These are phyloP conservation scores for Fraxinus nigra DNA, from an alignment of 305 asterid species.

Conservation along the genomic window DNA sequence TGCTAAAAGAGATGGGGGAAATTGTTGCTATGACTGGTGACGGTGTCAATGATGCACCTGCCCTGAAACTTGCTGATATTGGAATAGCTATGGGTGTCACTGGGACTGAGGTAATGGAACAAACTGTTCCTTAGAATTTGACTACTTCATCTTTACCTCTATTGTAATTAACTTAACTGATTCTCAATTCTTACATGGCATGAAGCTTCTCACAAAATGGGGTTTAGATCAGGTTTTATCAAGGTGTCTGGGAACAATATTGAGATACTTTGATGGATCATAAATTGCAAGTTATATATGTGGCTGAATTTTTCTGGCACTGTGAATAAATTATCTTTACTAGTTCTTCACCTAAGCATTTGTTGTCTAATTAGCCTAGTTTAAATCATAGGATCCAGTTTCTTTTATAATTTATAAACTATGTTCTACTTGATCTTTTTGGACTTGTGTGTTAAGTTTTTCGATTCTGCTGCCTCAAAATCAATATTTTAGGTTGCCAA, in stretches of 20 bases:
- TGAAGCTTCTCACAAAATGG: neutral
- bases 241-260: neutral
- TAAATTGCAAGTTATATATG: neutral
- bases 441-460: neutral
- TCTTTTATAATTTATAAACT: neutral
- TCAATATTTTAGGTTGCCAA: conserved; percentile 64
- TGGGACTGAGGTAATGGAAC: conserved; percentile 80
- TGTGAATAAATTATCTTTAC: neutral
- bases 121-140: neutral
- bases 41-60: conserved; percentile 98
- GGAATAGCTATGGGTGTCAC: conserved; percentile 97
- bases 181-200: neutral
- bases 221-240: neutral
- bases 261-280: neutral
- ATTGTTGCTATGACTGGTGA: conserved; percentile 98
- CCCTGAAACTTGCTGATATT: conserved; percentile 86
- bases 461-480: neutral
- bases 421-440: neutral
- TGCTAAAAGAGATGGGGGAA: conserved; percentile 82
- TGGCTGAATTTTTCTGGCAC: neutral
- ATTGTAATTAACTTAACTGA: neutral
- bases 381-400: neutral
- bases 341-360: neutral
- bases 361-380: neutral
- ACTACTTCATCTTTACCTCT: neutral